Base-by-base conservation (phyloP, 306 rosid species). In the Canavalia gladiata region DNA sequence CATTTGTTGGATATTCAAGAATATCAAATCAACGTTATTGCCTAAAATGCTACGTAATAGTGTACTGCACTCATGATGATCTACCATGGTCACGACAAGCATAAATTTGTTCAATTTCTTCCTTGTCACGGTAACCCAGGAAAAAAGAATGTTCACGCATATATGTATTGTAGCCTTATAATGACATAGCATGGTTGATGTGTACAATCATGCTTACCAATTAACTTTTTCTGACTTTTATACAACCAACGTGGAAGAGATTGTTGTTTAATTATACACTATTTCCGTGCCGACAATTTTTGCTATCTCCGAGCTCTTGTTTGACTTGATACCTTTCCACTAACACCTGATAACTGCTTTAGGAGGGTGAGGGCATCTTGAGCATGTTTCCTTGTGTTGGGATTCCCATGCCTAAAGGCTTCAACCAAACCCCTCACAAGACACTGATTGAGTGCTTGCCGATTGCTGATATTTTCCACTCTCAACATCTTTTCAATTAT, bases 221-320 rank as follows among this genome's bases (percentile, higher is more conserved):
- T 79, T 60, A 55, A 31, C 51, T 49, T 54, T 64, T 79, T 25
- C 37, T 75, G 31, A 68, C 65, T 60, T 31, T 50, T 71, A 56
- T 79, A 79, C 73, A 75, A 72, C 41, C 72, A 67, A 66, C n/a
- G 10, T 51, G 49, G 18, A 25, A 70, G 66, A 64, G 63, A 70
- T 51, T 75, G 50, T 69, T 45, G 33, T 74, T 49, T 70, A 18
- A 73, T 42, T 34, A 52, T 71, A 82, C 70, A 75, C 56, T 6
- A 78, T 69, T 35, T 66, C 34, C 63, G 30, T 39, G 47, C 18
- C 12, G 51, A 3, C 29, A 54, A 31, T 13, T 45, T 35, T 68
- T 68, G 37, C 55, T 68, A 68, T 68, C 39, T 43, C 3, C 2
- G 6, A 28, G 52, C 39, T 68, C 25, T 37, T 25, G 55, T 68